Evolutionary conservation across 2,329 filamentous ascomycete species (phyloP).

Genomic region (Aspergillus candidus): DNA sequence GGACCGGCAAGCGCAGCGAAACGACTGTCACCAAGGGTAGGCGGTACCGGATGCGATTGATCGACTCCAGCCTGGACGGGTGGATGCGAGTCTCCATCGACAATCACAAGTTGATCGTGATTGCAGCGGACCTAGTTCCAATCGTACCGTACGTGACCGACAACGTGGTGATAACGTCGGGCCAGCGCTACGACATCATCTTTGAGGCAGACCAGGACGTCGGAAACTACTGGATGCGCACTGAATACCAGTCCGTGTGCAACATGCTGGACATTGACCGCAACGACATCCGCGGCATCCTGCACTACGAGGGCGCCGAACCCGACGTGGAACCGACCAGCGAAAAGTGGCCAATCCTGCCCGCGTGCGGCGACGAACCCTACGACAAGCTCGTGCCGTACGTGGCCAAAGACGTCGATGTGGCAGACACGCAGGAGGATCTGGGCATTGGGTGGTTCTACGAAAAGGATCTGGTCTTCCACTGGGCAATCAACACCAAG

Average conservation of each 20-base stretch:
- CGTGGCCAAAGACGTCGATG: slow-evolving; percentile 13
- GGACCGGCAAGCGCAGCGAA: neutral
- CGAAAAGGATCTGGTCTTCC: slow-evolving; percentile 4
- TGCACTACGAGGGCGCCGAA: slow-evolving; percentile 17
- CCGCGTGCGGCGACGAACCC: slow-evolving; percentile 21
- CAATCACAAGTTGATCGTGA: slow-evolving; percentile 58
- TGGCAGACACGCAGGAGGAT: slow-evolving; percentile 19
- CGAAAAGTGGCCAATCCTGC: slow-evolving; percentile 13
- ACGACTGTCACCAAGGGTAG: neutral
- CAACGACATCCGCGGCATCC: slow-evolving; percentile 18
- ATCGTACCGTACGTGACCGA: slow-evolving; percentile 56
- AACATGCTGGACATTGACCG: slow-evolving; percentile 10
- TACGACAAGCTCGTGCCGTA: slow-evolving; percentile 20
- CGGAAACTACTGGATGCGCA: slow-evolving; percentile 40
- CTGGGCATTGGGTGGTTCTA: slow-evolving; percentile 6
- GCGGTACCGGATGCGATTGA: slow-evolving; percentile 35
- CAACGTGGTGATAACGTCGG: slow-evolving; percentile 43
- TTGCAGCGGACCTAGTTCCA: slow-evolving; percentile 59
- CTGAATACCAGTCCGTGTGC: slow-evolving; percentile 19
- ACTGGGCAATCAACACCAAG: slow-evolving; percentile 5
- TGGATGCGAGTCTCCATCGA: slow-evolving; percentile 39
- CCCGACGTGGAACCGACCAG: slow-evolving; percentile 17
- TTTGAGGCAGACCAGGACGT: slow-evolving; percentile 37
- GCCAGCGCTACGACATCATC: slow-evolving; percentile 41
- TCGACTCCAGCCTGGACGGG: slow-evolving; percentile 38